These are phyloP conservation scores for Dianthus caryophyllus DNA, from an alignment of 148 eudicot genomes.

Conservation along the genomic window DNA sequence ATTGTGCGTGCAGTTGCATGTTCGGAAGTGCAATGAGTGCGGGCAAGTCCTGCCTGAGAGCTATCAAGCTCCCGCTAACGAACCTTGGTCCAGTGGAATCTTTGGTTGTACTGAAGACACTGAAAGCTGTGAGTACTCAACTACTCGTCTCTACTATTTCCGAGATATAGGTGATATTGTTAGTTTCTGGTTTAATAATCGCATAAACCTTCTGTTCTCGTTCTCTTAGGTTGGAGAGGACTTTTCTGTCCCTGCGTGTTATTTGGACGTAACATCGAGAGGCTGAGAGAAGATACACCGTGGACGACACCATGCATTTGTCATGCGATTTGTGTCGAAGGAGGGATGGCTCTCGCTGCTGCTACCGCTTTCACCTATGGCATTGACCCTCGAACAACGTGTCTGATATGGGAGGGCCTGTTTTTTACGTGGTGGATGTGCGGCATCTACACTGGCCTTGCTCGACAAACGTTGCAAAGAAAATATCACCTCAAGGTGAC, in stretches of 20 bases:
- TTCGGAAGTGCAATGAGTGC: conserved; percentile 79
- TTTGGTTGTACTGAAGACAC: conserved; percentile 88
- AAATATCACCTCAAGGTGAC: conserved; percentile 89
- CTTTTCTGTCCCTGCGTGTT: conserved; percentile 85
- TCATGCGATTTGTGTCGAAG: conserved; percentile 80
- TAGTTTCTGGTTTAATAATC: no score
- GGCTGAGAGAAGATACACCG: conserved; percentile 72
- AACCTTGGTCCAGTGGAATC: conserved; percentile 96
- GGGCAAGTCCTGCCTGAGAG: conserved; percentile 95
- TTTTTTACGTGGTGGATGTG: conserved; percentile 96
- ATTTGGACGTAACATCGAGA: conserved; percentile 83
- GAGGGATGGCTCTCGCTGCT: conserved; percentile 77
- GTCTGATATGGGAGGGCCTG: conserved; percentile 67
- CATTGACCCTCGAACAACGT: conserved; percentile 69
- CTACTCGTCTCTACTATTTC: conserved; percentile 1
- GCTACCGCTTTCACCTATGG: conserved; percentile 68
- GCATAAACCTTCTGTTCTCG: conserved; percentile 11
- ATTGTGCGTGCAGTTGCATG: conserved; percentile 54
- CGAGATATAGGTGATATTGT: no score
- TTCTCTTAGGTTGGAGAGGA: conserved; percentile 66
- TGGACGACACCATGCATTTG: conserved; percentile 75
- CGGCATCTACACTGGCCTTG: conserved; percentile 80
- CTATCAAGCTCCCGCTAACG: conserved; percentile 80
- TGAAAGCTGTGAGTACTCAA: conserved; percentile 75
- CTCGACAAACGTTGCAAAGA: conserved; percentile 67